Percentiles rank a stretch among this genome's conserved stretches.
phyloP scores from a whole-genome alignment of 805 yeast species.

The Barnettozyma sucrosica region DNA sequence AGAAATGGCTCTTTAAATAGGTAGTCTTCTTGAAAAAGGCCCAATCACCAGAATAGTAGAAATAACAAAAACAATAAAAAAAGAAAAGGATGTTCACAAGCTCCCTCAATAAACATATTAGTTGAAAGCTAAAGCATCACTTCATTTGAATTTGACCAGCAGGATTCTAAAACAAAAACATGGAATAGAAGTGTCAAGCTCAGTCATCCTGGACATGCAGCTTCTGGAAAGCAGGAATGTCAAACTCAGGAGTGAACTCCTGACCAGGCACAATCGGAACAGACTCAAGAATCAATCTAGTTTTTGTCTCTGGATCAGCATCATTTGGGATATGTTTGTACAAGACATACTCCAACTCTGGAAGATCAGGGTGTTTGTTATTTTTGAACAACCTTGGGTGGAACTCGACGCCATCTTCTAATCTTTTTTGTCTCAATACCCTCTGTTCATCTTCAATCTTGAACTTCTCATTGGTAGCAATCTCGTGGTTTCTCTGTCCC shows the following conservation, averaged over 20 bases:
- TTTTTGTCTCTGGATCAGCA: constrained; percentile 47
- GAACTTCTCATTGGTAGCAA: constrained; percentile 85
- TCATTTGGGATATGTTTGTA: constrained; percentile 57
- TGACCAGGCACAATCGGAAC: constrained; percentile 88
- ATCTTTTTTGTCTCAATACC: constrained; percentile 60
- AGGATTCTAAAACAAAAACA: not conserved
- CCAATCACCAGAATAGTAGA: not conserved
- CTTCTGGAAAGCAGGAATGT: constrained; percentile 63
- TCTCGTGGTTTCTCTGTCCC: constrained; percentile 68
- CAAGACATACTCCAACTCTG: constrained; percentile 56
- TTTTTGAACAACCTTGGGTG: constrained; percentile 71
- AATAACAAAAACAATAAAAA: not conserved
- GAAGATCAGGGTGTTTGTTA: constrained; percentile 29
- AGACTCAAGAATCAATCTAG: constrained; percentile 50
- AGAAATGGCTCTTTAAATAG: not conserved
- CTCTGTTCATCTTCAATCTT: constrained; percentile 88
- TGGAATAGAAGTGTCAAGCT: not conserved
- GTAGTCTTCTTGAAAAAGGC: not conserved
- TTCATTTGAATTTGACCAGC: not conserved
- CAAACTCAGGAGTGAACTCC: constrained; percentile 53
- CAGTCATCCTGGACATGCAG: constrained; percentile 13
- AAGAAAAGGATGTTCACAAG: not conserved
- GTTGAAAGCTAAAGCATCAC: not conserved
- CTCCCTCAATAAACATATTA: not conserved
- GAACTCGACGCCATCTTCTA: constrained; percentile 74